Base-by-base conservation (phyloP, 164 flowering plant species). In the Buxus sempervirens region DNA sequence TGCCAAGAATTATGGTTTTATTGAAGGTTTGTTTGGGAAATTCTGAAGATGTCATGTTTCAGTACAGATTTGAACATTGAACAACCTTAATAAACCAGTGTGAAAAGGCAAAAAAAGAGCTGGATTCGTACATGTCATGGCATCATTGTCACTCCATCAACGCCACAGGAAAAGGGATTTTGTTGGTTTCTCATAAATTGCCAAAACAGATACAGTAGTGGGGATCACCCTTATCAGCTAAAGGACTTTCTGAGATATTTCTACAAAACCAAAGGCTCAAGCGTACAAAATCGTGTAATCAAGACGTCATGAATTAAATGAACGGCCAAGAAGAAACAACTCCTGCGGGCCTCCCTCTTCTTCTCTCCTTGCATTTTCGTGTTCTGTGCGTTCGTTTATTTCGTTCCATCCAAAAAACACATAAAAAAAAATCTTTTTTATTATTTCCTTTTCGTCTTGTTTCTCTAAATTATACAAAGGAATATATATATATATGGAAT, bases 171-270 rank as follows among this genome's bases (percentile, higher is more conserved):
- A 48, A 53, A 53, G 20, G 68, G 53, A 13, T 36, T 72, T 72
- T 75, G 81, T 75, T 75, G 76, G 75, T 75, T 79, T 75, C 66
- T 67, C 67, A 70, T 75, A 73, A 78, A 75, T 70, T 68, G 79
- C 75, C 82, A 73, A 72, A 75, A 64, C 67, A 72, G 58, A 61
- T 10, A 73, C 74, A 63, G 73, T 73, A 54, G 63, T 64, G 21
- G 54, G 51, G n/a, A n/a, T n/a, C 7, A 32, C 5, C 38, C 48
- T 45, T 51, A 65, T 70, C 71, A 75, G 25, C 63, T 58, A 49
- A 63, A 65, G 73, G 65, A 64, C 79, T 70, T 75, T 23, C n/a
- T 63, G 0, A 69, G 67, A 69, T 62, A 62, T 73, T 69, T 41
- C 65, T n/a, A n/a, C n/a, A n/a, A n/a, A n/a, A n/a, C n/a, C n/a